phyloP scores from a whole-genome alignment of 129 eudicot genomes.

The Silybum marianum region DNA sequence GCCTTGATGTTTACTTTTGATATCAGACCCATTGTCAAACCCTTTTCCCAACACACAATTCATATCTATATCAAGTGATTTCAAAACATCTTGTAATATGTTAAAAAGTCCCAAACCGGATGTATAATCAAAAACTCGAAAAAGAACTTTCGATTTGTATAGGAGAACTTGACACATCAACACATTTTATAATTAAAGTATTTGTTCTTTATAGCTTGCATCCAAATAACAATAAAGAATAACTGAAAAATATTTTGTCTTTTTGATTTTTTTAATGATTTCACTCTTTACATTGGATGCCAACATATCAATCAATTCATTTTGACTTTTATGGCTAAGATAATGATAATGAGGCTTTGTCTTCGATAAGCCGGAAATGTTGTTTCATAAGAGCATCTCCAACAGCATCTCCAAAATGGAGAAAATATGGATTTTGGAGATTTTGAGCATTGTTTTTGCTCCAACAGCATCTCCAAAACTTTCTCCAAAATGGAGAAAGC shows the following conservation, averaged over 20 bases:
- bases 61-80: not conserved
- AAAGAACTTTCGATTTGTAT: not conserved
- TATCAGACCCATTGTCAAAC: not conserved
- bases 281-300: not conserved
- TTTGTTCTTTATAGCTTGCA: not conserved
- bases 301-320: not conserved
- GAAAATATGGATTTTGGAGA: too few relatives aligned
- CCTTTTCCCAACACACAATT: not conserved
- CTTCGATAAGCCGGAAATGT: not conserved
- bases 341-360: not conserved
- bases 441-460: too few relatives aligned
- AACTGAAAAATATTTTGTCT: not conserved
- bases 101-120: not conserved
- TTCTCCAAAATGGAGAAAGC: too few relatives aligned
- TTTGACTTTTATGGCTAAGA: not conserved
- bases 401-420: too few relatives aligned
- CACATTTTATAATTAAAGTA: not conserved
- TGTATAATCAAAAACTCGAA: not conserved
- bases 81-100: not conserved
- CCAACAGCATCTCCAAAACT: too few relatives aligned
- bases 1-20: not conserved
- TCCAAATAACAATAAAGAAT: not conserved
- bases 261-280: not conserved
- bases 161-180: not conserved
- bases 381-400: constrained; percentile 21